phyloP scores from a whole-genome alignment of 208 protist species.

The Porcisia deanei region DNA sequence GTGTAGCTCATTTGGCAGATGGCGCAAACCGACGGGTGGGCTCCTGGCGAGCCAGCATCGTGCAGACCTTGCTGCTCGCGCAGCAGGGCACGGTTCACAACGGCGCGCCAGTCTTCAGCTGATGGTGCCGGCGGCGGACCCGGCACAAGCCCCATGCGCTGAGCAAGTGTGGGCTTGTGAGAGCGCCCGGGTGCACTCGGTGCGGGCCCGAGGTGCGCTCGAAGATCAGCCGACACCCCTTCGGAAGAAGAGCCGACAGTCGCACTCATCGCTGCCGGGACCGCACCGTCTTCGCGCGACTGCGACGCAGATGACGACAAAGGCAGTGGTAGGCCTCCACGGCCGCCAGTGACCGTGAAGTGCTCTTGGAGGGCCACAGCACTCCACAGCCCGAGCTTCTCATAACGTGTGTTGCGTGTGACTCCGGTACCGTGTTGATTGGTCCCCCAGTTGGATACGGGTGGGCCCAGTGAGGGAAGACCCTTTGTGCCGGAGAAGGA shows the following conservation, averaged over 20 bases:
- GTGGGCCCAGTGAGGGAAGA: constrained; percentile 48
- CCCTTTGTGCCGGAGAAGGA: background rate
- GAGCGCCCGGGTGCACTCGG: constrained; percentile 29
- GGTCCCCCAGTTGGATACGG: constrained; percentile 36
- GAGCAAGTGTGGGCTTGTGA: constrained; percentile 67
- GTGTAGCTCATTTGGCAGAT: constrained; percentile 84
- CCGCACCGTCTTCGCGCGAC: background rate
- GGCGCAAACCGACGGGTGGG: constrained; percentile 40
- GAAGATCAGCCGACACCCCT: constrained; percentile 1
- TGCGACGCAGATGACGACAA: background rate
- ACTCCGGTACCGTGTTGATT: background rate
- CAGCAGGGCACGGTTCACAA: constrained; percentile 54
- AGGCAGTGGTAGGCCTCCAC: constrained; percentile 22
- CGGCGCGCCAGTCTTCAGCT: constrained; percentile 66
- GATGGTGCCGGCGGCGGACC: constrained; percentile 59
- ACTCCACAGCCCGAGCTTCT: constrained; percentile 78
- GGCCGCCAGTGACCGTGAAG: constrained; percentile 50
- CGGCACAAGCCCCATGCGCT: constrained; percentile 85
- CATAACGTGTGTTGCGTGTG: constrained; percentile 31
- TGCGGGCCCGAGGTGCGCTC: constrained; percentile 19
- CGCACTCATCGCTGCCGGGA: background rate
- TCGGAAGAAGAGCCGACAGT: background rate
- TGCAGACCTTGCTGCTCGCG: constrained; percentile 26
- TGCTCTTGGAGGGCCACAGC: constrained; percentile 89
- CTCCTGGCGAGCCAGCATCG: background rate